Evolutionary conservation across 148 eudicot genomes (phyloP), one percentile per base, ranked within the genome.

Genomic region (Suaeda aralocaspica): DNA sequence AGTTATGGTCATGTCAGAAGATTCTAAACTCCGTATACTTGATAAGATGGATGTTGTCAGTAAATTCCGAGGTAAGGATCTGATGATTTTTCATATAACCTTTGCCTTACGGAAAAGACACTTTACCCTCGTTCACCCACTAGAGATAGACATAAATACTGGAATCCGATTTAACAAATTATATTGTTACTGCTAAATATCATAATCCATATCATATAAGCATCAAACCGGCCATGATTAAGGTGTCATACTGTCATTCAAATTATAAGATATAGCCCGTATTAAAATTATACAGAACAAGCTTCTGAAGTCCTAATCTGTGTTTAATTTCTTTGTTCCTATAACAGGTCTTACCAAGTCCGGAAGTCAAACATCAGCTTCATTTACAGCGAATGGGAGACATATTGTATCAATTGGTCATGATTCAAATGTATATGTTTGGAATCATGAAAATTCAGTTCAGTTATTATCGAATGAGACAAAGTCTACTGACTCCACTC

Each of bases 361-460:
- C 15, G 79, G 95, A 66, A 72, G 83, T 76, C 97, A 85, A 70
- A 81, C 79, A 75, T 84, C 87, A n/a, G 92, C 95, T 64, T 81
- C 95, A 15, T 74, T 87, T 64, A 80, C 90, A 41, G 76, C 88
- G 28, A 82, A 67, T 1, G 78, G 82, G 44, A 84, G 68, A 33
- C 92, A 89, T 64, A 83, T 87, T 70, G 34, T 89, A 67, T 89
- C 97, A 4, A 79, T 83, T 6, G 90, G 95, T 59, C 82, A 83
- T 16, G 92, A 87, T 67, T 92, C 97, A 19, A 82, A 76, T 34
- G 78, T 89, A 5, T 92, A 89, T 67, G 0, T 92, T 19, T 89
- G 97, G 95, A 83, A 83, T 71, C 72, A 89, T 36, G 87, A 87
- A 12, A 61, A 82, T 15, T 22, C 36, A 4, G 16, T 26, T 24